Evolutionary conservation across 2,329 filamentous ascomycete genomes (phyloP), one percentile per base, ranked within the genome.

Genomic region (Botrytis porri): DNA sequence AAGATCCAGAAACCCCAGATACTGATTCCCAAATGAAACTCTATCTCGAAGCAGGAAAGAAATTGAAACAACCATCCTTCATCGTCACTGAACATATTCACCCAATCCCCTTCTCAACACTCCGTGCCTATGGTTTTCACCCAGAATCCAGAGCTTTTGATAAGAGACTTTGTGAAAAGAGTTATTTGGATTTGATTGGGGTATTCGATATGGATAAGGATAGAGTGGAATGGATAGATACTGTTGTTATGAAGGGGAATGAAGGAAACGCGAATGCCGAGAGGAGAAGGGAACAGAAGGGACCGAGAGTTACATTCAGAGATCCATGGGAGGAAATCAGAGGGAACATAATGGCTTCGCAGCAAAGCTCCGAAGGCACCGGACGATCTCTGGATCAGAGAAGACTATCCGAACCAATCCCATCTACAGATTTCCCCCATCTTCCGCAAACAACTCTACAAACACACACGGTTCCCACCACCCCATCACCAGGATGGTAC

Each of bases 11-110:
- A 12, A 3, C 20, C 8, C 6, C 7, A 3, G 32, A 67, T 29
- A 14, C 18, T 1, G 39, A 37, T 32, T 12, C 22, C 1, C n/a
- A 32, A 43, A 12, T 4, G 1, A 25, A 37, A 20, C n/a, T 69
- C 3, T 69, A 69, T n/a, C 29, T 69, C 12, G 66, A 69, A 35
- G 18, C 12, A 5, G 51, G 51, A n/a, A 37, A 37, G 14, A 61
- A 35, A 69, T 69, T 37, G n/a, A 61, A 14, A 61, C 20, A 61
- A 35, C 20, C 32, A 29, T 69, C 66, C 2, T 69, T 32, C 20
- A 14, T 69, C 5, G n/a, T 59, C 22, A 60, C 59, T 29, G 66
- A 69, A 35, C 66, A 69, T 60, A 14, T 69, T 22, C 37, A n/a
- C 18, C 29, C 54, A 41, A 45, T 37, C 22, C 29, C 51, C 16